Conservation (phyloP, 1,139 yeast genomes). For the Candida albicans region DNA sequence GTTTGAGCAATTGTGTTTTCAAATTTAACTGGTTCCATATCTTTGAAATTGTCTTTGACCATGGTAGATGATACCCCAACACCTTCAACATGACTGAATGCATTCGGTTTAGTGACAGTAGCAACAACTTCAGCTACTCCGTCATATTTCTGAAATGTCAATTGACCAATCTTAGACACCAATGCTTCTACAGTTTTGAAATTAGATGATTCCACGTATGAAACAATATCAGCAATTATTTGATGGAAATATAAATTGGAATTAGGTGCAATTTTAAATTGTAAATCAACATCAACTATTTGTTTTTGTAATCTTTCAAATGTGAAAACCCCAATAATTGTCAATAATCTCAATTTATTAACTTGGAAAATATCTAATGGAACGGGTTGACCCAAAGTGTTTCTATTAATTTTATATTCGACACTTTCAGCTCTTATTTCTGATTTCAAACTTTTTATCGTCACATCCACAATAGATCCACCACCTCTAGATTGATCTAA, state of each 20-base stretch:
- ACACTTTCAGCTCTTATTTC: slow-evolving; percentile 57
- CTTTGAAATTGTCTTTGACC: slow-evolving; percentile 34
- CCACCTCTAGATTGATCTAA: slow-evolving; percentile 50
- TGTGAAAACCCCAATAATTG: slow-evolving; percentile 88
- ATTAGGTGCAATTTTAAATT: slow-evolving; percentile 42
- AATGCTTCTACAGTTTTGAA: slow-evolving; percentile 94
- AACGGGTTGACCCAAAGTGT: slow-evolving; percentile 14
- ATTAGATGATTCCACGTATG: slow-evolving; percentile 68
- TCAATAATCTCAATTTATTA: slow-evolving; percentile 56
- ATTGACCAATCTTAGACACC: slow-evolving; percentile 70
- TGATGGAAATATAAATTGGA: slow-evolving; percentile 32
- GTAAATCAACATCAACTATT: slow-evolving; percentile 59
- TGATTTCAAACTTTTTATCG: slow-evolving; percentile 50
- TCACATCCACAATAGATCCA: slow-evolving; percentile 50
- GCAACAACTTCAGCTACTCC: slow-evolving; percentile 49
- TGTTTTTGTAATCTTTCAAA: slow-evolving; percentile 84
- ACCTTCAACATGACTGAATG: slow-evolving; percentile 81
- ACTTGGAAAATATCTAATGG: slow-evolving; percentile 38
- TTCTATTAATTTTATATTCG: slow-evolving; percentile 37
- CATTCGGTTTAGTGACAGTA: slow-evolving; percentile 81
- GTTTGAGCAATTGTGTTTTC: background rate
- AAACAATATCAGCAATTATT: slow-evolving; percentile 47
- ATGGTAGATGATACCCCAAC: slow-evolving; percentile 82
- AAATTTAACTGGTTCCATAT: slow-evolving; percentile 24
- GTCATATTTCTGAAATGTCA: slow-evolving; percentile 44